phyloP scores from a whole-genome alignment of 2,329 filamentous ascomycete species.

The Trichoderma breve region DNA sequence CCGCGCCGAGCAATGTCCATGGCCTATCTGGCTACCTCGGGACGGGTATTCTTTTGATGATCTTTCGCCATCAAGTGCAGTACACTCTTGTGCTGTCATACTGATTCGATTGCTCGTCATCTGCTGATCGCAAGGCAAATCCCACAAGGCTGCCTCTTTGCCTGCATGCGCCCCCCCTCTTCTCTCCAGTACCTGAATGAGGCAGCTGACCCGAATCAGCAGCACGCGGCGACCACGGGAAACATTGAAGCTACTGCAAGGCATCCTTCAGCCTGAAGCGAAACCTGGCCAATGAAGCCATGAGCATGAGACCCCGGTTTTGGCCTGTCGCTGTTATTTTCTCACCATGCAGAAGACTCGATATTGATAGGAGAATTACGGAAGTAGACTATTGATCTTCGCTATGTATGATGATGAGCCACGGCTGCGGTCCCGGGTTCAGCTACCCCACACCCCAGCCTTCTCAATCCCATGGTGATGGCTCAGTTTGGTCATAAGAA shows the following conservation, averaged over 20 bases:
- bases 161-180: neutral
- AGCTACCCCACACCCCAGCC: conserved; percentile 10
- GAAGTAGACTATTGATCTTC: neutral
- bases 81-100: neutral
- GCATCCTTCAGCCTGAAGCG: neutral
- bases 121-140: neutral
- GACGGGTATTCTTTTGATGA: neutral
- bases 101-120: neutral
- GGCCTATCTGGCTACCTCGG: neutral
- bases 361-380: neutral
- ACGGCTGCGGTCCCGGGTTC: neutral
- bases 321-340: neutral
- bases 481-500: conserved; percentile 1
- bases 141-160: neutral
- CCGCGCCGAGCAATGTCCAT: neutral
- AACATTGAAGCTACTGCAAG: neutral
- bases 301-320: neutral
- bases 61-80: neutral
- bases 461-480: neutral
- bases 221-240: neutral
- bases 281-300: neutral
- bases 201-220: conserved; percentile 10
- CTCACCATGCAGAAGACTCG: neutral
- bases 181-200: neutral
- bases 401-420: neutral